A percentile compares a stretch with the other conserved stretches of the same genome.
phyloP scores from a whole-genome alignment of 495 filamentous ascomycete genomes.

The Penicillium mononematosum region DNA sequence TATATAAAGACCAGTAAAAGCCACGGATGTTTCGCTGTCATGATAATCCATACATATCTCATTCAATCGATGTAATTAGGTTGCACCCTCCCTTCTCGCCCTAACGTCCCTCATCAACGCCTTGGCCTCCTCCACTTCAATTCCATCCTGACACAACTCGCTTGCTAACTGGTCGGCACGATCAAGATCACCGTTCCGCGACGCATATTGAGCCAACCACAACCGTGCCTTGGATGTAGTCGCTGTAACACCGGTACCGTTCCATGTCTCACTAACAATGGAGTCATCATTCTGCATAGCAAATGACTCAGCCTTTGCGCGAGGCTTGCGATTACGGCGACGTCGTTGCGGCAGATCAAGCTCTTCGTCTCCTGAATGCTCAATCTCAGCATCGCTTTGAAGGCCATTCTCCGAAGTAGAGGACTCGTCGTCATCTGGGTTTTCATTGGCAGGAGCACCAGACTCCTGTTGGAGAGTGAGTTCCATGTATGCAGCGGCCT shows the following conservation, averaged over 20 bases:
- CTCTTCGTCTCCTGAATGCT: conserved; percentile 46
- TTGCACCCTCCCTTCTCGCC: conserved; percentile 64
- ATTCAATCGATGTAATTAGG: conserved; percentile 15
- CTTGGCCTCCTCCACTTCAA: conserved; percentile 98
- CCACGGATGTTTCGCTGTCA: conserved; percentile 19
- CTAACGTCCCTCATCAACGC: conserved; percentile 87
- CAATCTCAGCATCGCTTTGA: conserved; percentile 35
- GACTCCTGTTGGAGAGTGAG: conserved; percentile 83
- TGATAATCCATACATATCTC: conserved; percentile 16
- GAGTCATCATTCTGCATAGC: conserved; percentile 51
- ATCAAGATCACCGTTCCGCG: conserved; percentile 67
- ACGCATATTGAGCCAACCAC: conserved; percentile 87
- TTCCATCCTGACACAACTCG: conserved; percentile 92
- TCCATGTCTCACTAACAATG: conserved; percentile 43
- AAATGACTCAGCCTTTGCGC: conserved; percentile 32
- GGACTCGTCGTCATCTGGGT: conserved; percentile 35
- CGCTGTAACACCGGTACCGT: conserved; percentile 74
- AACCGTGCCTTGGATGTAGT: conserved; percentile 89
- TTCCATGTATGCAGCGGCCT: conserved; percentile 92
- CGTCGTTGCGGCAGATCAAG: conserved; percentile 12
- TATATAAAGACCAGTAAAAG: conserved; percentile 6
- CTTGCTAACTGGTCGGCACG: conserved; percentile 78
- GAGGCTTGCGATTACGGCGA: conserved; percentile 26
- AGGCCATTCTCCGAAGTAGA: conserved; percentile 23
- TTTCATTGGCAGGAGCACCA: conserved; percentile 43